phyloP scores from a whole-genome alignment of 768 basidiomycete species.

The Leccinum olivaceopallidum region DNA sequence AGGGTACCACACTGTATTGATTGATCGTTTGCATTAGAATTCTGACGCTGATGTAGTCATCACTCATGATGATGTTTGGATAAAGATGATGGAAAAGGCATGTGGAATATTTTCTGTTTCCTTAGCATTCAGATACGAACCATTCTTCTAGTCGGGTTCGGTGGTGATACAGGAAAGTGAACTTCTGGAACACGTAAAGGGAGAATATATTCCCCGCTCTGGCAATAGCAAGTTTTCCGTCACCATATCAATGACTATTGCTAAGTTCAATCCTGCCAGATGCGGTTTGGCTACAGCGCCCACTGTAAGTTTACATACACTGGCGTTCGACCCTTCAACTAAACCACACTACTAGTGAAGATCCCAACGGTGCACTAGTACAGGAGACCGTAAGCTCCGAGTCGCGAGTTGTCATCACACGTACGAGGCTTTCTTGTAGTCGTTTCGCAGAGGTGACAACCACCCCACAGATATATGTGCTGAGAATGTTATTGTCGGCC shows the following conservation, averaged over 20 bases:
- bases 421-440: too few species aligned
- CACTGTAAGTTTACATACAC: background rate
- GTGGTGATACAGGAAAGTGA: background rate
- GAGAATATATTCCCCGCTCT: background rate
- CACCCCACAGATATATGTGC: too few species aligned
- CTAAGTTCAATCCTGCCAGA: background rate
- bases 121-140: background rate
- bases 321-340: too few species aligned
- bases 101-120: too few species aligned
- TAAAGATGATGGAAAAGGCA: conserved; percentile 10
- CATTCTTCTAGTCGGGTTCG: background rate
- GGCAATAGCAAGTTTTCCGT: background rate
- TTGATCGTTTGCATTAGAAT: background rate
- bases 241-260: background rate
- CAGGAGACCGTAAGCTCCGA: too few species aligned
- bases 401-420: too few species aligned
- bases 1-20: background rate
- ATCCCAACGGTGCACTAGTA: too few species aligned
- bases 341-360: too few species aligned
- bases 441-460: too few species aligned
- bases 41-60: conserved; percentile 2
- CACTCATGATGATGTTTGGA: conserved; percentile 14
- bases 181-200: background rate
- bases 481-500: too few species aligned
- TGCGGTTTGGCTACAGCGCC: background rate